Evolutionary conservation across 352 stramenopile species (phyloP).

Genomic region (Phytophthora boehmeriae): DNA sequence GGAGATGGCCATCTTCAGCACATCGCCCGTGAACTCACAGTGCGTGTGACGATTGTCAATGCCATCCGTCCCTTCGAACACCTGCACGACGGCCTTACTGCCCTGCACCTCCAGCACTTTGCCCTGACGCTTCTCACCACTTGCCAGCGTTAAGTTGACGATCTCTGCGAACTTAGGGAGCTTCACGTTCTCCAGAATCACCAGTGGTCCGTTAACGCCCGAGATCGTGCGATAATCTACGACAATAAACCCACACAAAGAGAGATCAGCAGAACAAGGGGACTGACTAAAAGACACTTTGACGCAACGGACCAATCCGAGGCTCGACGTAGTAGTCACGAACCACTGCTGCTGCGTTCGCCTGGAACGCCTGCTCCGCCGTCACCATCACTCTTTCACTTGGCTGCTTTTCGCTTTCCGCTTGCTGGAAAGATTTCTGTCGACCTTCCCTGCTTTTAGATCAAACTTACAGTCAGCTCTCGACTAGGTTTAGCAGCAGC

Average conservation of each 20-base stretch:
- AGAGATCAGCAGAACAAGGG: constrained; percentile 5
- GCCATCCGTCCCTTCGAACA: constrained; percentile 98
- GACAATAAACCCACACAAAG: neutral
- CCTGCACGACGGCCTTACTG: constrained; percentile 94
- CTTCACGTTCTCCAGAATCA: constrained; percentile 99
- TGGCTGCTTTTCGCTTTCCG: constrained; percentile 24
- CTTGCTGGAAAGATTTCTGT: constrained; percentile 31
- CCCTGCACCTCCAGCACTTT: constrained; percentile 98
- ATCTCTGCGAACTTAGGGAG: constrained; percentile 99
- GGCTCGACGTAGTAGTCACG: constrained; percentile 89
- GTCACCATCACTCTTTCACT: constrained; percentile 59
- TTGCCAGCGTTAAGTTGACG: constrained; percentile 97
- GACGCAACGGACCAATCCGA: constrained; percentile 62
- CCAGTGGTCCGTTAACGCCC: constrained; percentile 98
- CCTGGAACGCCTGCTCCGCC: constrained; percentile 71
- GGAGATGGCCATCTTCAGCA: constrained; percentile 99
- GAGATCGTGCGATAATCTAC: constrained; percentile 97
- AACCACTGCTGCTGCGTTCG: constrained; percentile 80
- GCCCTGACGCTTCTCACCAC: constrained; percentile 93
- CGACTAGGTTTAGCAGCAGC: too few species aligned
- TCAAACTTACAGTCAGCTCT: neutral
- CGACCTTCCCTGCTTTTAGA: constrained; percentile 7
- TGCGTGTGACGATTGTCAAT: constrained; percentile 99
- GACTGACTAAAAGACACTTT: neutral
- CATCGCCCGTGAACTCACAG: constrained; percentile 99